These are phyloP conservation scores for Macadamia tetraphylla DNA, from an alignment of 164 flowering plant species.

Conservation along the genomic window DNA sequence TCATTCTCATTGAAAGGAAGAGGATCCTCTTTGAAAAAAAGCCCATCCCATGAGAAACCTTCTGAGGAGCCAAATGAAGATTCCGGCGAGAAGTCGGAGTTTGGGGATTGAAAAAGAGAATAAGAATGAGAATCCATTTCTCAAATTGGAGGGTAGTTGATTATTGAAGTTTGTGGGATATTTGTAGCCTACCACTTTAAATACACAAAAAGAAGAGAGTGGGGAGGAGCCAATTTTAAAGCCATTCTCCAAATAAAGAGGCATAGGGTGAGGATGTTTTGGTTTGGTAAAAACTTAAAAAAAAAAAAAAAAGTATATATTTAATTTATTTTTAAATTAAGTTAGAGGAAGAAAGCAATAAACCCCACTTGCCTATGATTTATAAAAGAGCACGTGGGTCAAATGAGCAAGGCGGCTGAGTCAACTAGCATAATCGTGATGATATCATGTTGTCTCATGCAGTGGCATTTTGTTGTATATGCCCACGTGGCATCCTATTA, in stretches of 20 bases:
- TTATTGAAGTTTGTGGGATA: not conserved
- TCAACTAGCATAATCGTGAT: slow-evolving; percentile 7
- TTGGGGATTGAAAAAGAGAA: slow-evolving; percentile 19
- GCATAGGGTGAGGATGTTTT: not conserved
- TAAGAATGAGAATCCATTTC: slow-evolving; percentile 1
- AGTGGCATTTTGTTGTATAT: not conserved
- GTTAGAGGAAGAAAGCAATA: too few relatives aligned
- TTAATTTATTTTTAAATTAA: too few relatives aligned
- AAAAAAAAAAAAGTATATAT: not conserved
- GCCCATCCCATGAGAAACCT: slow-evolving; percentile 9
- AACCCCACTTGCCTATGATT: too few relatives aligned
- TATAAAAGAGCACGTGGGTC: slow-evolving; percentile 31
- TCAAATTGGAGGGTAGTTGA: not conserved
- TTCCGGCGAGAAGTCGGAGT: slow-evolving; percentile 14
- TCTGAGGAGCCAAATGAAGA: slow-evolving; percentile 21
- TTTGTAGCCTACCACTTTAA: not conserved
- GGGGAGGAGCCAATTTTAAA: too few relatives aligned
- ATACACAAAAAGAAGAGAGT: not conserved
- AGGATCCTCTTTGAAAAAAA: slow-evolving; percentile 1
- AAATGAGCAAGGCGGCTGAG: slow-evolving; percentile 31
- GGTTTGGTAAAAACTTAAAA: slow-evolving; percentile 8
- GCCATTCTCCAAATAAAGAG: too few relatives aligned
- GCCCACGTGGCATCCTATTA: not conserved
- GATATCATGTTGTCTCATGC: slow-evolving; percentile 9
- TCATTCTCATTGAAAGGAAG: slow-evolving; percentile 62